Evolutionary conservation across 1,139 yeast species (phyloP).

Genomic region (Arxiozyma slooffiae): DNA sequence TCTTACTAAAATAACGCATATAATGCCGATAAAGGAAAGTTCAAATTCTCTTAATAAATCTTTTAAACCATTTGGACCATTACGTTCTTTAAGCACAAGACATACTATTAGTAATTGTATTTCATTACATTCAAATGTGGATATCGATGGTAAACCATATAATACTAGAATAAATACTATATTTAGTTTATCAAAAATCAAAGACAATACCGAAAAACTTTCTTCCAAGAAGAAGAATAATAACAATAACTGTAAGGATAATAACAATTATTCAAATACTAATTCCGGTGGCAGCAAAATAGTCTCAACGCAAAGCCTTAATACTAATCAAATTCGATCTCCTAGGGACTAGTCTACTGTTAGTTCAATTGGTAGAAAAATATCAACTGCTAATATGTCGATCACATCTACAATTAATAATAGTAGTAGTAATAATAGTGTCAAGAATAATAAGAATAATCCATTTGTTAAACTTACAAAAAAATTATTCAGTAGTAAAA

Average conservation of each 20-base stretch:
- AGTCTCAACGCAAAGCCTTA: not conserved
- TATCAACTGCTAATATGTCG: not conserved
- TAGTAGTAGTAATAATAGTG: not conserved
- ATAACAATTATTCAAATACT: conserved; percentile 3
- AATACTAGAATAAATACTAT: conserved; percentile 4
- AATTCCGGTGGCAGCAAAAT: conserved; percentile 1
- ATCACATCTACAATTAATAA: not conserved
- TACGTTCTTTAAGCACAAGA: not conserved
- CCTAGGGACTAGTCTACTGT: not conserved
- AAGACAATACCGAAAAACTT: not conserved
- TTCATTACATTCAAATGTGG: conserved; percentile 1
- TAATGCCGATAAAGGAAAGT: conserved; percentile 1
- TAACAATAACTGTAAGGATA: not conserved
- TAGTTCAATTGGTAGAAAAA: not conserved
- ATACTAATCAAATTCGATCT: not conserved
- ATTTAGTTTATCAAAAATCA: conserved; percentile 4
- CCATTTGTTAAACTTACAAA: conserved; percentile 13
- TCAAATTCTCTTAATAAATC: conserved; percentile 6
- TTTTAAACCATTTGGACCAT: not conserved
- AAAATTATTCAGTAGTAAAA: conserved; percentile 21
- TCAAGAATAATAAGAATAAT: conserved; percentile 5
- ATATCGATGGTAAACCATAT: not conserved
- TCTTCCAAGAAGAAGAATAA: not conserved
- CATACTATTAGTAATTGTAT: not conserved
- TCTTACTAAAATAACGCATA: not conserved